Evolutionary conservation across 306 rosid species (phyloP).

Genomic region (Amphicarpaea edgeworthii): DNA sequence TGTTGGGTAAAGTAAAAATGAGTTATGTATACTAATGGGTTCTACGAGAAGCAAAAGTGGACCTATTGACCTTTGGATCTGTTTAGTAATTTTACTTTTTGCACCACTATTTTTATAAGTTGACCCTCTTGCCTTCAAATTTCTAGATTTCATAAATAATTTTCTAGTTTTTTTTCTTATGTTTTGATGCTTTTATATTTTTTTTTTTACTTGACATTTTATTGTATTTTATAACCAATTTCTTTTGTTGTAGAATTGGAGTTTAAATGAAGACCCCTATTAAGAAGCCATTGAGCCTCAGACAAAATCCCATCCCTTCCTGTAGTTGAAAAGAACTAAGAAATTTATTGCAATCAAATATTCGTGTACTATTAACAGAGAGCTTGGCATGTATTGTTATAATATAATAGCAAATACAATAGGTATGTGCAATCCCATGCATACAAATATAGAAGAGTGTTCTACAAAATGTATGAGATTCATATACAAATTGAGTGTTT

Average conservation of each 20-base stretch:
- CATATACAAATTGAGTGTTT: slow-evolving; percentile 26
- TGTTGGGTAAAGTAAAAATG: too few species aligned
- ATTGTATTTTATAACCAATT: too few species aligned
- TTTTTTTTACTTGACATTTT: too few species aligned
- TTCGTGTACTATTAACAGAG: slow-evolving; percentile 11
- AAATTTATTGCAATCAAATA: slow-evolving; percentile 29
- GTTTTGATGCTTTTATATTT: too few species aligned
- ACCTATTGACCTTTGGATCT: too few species aligned
- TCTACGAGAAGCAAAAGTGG: too few species aligned
- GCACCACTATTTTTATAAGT: too few species aligned
- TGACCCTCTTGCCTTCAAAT: too few species aligned
- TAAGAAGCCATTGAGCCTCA: slow-evolving; percentile 90
- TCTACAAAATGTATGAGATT: slow-evolving; percentile 20
- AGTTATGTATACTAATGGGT: too few species aligned
- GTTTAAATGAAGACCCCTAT: slow-evolving; percentile 84
- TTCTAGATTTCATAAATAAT: too few species aligned
- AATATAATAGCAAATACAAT: slow-evolving; percentile 13
- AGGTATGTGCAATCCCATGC: not conserved
- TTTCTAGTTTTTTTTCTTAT: too few species aligned
- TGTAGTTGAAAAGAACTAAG: slow-evolving; percentile 50
- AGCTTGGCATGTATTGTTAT: slow-evolving; percentile 24
- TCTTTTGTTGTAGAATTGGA: slow-evolving; percentile 87
- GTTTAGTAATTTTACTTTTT: too few species aligned
- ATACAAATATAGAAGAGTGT: slow-evolving; percentile 24
- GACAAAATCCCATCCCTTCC: slow-evolving; percentile 80